Evolutionary conservation across 176 grass and related monocot genomes (phyloP), one percentile per base, ranked within the genome.

Genomic region (Aegilops umbellulata): DNA sequence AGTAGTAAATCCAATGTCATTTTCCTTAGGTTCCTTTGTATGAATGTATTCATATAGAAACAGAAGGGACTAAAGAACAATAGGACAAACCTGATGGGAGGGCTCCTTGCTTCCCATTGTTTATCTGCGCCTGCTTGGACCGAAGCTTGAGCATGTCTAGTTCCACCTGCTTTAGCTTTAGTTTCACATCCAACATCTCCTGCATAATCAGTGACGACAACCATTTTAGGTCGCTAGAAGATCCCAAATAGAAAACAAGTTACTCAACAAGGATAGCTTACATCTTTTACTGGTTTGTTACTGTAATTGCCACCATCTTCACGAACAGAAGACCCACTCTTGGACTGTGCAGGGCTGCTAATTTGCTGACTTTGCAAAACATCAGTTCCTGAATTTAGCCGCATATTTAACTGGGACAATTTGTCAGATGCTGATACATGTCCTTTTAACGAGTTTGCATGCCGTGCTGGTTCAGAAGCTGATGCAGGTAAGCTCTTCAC

Each of bases 121-220:
- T 91, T 80, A 89, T 89, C 71, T 91, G 66, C 7, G 19, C 68
- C 66, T 91, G 87, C 84, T 88, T 87, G 13, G 89, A 92, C 14
- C 85, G 89, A 77, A 94, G 84, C 89, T 86, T 91, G 82, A 91
- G 81, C 78, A 92, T 66, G 69, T 94, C 51, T 39, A 85, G 60
- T 85, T 92, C 89, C 76, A 89, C 57, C 87, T 94, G 84, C 39
- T 84, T 90, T 69, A 94, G 78, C 74, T 90, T 94, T 89, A 89
- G 82, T 66, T 90, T 94, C 74, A 94, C 26, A 79, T 92, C 73
- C 77, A 89, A 27, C 62, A 94, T 80, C 82, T 94, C 92, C 92
- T 94, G 85, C 78, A 92, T 87, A 38, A 82, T 60, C 32, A 69
- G 57, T 76, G 69, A 60, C 67, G 69, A 69, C 34, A 53, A 80